A percentile compares a stretch with the other conserved stretches of the same genome.
Evolutionary conservation across 75 land plant species (phyloP).

Genomic region (Isoetes taiwanensis): DNA sequence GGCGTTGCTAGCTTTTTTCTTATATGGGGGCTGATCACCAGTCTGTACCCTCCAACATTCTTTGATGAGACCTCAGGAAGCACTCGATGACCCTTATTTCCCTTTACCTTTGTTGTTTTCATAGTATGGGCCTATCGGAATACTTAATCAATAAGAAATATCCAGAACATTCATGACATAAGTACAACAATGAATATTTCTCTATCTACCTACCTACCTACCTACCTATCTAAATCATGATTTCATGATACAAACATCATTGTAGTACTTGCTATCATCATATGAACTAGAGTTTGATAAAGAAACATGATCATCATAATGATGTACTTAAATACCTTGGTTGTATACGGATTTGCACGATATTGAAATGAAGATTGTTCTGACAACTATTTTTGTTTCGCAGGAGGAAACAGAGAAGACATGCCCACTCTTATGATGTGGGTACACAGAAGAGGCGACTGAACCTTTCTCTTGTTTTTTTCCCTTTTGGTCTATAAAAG

Average conservation of each 20-base stretch:
- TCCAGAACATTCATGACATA: background rate
- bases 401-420: conserved; percentile 18
- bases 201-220: too few relatives aligned
- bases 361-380: background rate
- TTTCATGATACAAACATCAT: too few relatives aligned
- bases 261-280: too few relatives aligned
- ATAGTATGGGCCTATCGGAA: conserved; percentile 9
- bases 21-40: conserved; percentile 32
- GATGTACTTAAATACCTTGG: background rate
- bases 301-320: background rate
- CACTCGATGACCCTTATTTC: conserved; percentile 24
- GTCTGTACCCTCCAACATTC: conserved; percentile 18
- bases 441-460: conserved; percentile 12
- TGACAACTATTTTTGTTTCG: conserved; percentile 3
- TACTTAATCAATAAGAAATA: background rate
- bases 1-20: conserved; percentile 24
- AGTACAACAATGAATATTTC: too few relatives aligned
- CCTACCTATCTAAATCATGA: too few relatives aligned
- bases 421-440: conserved; percentile 20
- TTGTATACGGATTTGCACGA: background rate
- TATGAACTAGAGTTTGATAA: background rate
- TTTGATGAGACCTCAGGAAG: conserved; percentile 29
- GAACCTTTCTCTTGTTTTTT: too few relatives aligned
- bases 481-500: too few relatives aligned
- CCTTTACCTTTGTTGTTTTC: conserved; percentile 17